Conservation (phyloP, 2,329 filamentous ascomycete species). For the Herpotrichia juniperi region DNA sequence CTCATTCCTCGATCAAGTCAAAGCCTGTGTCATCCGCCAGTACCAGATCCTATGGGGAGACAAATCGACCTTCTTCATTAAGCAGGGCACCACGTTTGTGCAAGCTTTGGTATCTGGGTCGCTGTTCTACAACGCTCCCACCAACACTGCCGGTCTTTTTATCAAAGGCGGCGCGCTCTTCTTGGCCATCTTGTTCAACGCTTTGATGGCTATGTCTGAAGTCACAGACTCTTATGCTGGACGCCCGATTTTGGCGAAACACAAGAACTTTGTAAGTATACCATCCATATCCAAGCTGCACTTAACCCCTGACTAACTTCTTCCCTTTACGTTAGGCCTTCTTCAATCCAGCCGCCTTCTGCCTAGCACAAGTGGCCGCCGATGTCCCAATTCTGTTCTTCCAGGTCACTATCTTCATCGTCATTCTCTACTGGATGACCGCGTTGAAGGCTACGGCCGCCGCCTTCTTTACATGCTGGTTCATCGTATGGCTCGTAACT, state of each 20-base stretch:
- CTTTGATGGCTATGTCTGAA: constrained; percentile 68
- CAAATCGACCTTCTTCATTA: constrained; percentile 67
- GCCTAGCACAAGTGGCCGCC: constrained; percentile 72
- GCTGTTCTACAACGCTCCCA: constrained; percentile 69
- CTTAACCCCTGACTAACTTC: too few relatives aligned
- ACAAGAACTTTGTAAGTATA: constrained; percentile 80
- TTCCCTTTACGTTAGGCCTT: too few relatives aligned
- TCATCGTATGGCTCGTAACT: constrained; percentile 72
- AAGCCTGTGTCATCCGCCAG: constrained; percentile 62
- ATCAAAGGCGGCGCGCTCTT: constrained; percentile 69
- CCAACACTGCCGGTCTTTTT: constrained; percentile 66
- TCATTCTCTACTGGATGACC: constrained; percentile 83
- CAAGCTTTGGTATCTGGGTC: constrained; percentile 70
- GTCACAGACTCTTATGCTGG: constrained; percentile 64
- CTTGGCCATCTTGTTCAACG: constrained; percentile 67
- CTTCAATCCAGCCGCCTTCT: constrained; percentile 80
- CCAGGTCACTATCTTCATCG: constrained; percentile 63
- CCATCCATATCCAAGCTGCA: too few relatives aligned
- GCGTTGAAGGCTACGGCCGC: constrained; percentile 73
- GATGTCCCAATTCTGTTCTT: constrained; percentile 62
- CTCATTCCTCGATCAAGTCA: constrained; percentile 53
- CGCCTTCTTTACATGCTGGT: constrained; percentile 80
- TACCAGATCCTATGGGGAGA: constrained; percentile 72
- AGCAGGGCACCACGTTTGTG: constrained; percentile 62
- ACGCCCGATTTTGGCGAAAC: constrained; percentile 85